Percentiles rank a stretch among this genome's conserved stretches.
phyloP scores from a whole-genome alignment of 2,329 filamentous ascomycete species.

The Hypoxylon sp. region DNA sequence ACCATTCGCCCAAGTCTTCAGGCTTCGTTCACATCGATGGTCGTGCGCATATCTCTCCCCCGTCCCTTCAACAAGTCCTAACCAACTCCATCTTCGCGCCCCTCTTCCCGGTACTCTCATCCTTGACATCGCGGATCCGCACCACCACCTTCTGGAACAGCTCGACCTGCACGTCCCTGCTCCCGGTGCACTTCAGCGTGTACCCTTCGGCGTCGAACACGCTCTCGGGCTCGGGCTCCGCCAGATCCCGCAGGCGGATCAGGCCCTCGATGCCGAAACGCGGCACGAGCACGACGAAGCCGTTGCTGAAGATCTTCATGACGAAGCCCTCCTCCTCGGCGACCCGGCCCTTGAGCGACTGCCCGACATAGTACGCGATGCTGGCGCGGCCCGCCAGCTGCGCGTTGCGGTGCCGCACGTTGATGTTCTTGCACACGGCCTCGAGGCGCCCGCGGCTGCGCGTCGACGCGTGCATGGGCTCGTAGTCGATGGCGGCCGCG shows the following conservation, averaged over 20 bases:
- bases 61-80: slow-evolving; percentile 23
- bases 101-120: slow-evolving; percentile 95
- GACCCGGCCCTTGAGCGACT: slow-evolving; percentile 84
- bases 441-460: slow-evolving; percentile 88
- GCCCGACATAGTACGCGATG: slow-evolving; percentile 97
- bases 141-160: slow-evolving; percentile 94
- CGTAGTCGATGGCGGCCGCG: slow-evolving; percentile 94
- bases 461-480: slow-evolving; percentile 82
- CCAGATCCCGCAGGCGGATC: slow-evolving; percentile 87
- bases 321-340: slow-evolving; percentile 92
- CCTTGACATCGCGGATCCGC: slow-evolving; percentile 90
- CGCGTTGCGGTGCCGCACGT: slow-evolving; percentile 95
- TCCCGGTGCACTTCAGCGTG: slow-evolving; percentile 72
- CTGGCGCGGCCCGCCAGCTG: slow-evolving; percentile 94
- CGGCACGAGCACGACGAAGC: slow-evolving; percentile 95
- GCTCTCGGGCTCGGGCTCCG: slow-evolving; percentile 80
- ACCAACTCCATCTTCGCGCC: slow-evolving; percentile 83
- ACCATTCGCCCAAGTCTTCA: neutral
- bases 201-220: slow-evolving; percentile 90
- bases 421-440: slow-evolving; percentile 97
- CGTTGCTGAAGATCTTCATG: slow-evolving; percentile 97
- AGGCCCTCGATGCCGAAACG: slow-evolving; percentile 95
- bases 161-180: slow-evolving; percentile 73
- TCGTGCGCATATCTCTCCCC: neutral
- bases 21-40: neutral